Evolutionary conservation across 2,329 filamentous ascomycete species (phyloP).

Genomic region (Nigrospora sphaerica): DNA sequence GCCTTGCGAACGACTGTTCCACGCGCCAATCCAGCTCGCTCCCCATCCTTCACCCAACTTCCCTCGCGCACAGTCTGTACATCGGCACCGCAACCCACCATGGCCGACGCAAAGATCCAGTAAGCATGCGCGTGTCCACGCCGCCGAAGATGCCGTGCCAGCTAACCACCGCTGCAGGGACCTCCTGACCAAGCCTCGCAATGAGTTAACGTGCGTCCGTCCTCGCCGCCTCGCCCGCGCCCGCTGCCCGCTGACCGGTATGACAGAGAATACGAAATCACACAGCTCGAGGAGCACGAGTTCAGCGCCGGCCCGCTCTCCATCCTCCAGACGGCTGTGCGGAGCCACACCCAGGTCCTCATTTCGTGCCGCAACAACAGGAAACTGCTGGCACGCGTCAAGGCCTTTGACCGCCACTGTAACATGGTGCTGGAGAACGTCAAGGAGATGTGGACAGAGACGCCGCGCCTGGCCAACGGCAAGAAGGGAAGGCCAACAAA

Average conservation of each 20-base stretch:
- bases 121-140: slow-evolving; percentile 30
- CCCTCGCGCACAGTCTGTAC: background rate
- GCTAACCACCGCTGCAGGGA: slow-evolving; percentile 52
- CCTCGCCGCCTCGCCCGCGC: slow-evolving; percentile 4
- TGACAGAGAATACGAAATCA: slow-evolving; percentile 45
- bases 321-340: slow-evolving; percentile 93
- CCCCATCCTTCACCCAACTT: background rate
- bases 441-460: slow-evolving; percentile 99
- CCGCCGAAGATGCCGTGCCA: slow-evolving; percentile 2
- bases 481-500: slow-evolving; percentile 89
- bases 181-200: slow-evolving; percentile 80
- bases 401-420: slow-evolving; percentile 97
- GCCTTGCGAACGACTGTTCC: slow-evolving; percentile 2
- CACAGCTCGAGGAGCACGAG: slow-evolving; percentile 65
- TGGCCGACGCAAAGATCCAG: slow-evolving; percentile 56
- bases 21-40: background rate
- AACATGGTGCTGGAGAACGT: slow-evolving; percentile 98
- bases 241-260: slow-evolving; percentile 6
- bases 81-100: slow-evolving; percentile 7
- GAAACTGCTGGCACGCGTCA: slow-evolving; percentile 93
- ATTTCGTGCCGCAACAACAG: slow-evolving; percentile 98
- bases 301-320: slow-evolving; percentile 77
- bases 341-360: slow-evolving; percentile 89
- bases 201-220: slow-evolving; percentile 75
- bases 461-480: slow-evolving; percentile 70